phyloP scores from a whole-genome alignment of 306 rosid genomes.

The Styphnolobium japonicum region DNA sequence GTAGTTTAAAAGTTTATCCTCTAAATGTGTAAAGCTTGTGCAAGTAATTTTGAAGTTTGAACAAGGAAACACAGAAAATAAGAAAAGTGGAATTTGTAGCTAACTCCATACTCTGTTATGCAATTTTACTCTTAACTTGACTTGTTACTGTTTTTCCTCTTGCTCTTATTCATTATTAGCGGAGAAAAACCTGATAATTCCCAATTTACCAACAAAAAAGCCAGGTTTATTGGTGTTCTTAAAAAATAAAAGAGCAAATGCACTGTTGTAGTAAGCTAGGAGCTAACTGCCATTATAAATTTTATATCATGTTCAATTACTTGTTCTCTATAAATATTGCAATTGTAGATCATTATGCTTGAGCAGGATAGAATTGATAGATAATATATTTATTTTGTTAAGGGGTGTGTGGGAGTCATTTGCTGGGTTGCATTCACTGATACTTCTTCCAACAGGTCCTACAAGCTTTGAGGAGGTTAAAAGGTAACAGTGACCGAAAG shows the following conservation, averaged over 20 bases:
- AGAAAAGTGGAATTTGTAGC: not conserved
- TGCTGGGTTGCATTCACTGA: constrained; percentile 20
- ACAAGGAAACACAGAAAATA: not conserved
- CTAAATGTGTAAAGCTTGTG: not conserved
- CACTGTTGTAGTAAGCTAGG: not conserved
- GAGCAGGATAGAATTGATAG: not conserved
- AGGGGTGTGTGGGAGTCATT: constrained; percentile 7
- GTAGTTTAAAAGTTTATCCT: not conserved
- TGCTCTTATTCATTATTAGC: not conserved
- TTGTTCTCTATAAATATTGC: constrained; percentile 3
- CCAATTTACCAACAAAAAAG: not conserved
- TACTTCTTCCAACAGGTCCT: constrained; percentile 57
- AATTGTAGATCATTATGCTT: not conserved
- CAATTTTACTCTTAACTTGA: not conserved
- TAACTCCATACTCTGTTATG: not conserved
- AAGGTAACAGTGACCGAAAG: constrained; percentile 76
- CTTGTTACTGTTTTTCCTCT: not conserved
- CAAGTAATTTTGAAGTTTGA: not conserved
- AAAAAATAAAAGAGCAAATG: constrained; percentile 2
- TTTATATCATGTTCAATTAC: not conserved
- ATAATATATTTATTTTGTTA: not conserved
- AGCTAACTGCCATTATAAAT: not conserved
- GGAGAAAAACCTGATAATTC: not conserved
- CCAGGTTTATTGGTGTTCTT: not conserved
- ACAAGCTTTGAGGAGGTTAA: constrained; percentile 93